These are phyloP conservation scores for Neurospora terricola DNA, from an alignment of 495 filamentous ascomycete species.

Conservation along the genomic window DNA sequence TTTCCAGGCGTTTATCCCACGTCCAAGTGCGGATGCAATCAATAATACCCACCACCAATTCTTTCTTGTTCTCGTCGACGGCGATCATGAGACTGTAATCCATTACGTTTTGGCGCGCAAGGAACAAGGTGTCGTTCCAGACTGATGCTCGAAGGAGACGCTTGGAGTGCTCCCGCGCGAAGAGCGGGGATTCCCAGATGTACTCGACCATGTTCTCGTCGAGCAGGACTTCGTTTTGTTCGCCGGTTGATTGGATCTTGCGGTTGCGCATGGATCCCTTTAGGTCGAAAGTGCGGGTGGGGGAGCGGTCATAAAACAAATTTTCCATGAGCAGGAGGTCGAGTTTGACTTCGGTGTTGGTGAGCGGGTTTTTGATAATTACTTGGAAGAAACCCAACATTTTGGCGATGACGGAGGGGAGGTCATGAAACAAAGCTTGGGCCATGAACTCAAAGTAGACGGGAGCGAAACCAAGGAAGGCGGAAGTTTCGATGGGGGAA, in stretches of 20 bases:
- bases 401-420: constrained; percentile 95
- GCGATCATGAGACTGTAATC: constrained; percentile 98
- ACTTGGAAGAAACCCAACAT: constrained; percentile 99
- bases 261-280: constrained; percentile 98
- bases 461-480: constrained; percentile 89
- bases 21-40: constrained; percentile 98
- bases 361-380: constrained; percentile 87
- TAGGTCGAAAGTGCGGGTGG: constrained; percentile 90
- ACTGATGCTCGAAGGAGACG: constrained; percentile 77
- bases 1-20: constrained; percentile 98
- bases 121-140: constrained; percentile 94
- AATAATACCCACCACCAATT: constrained; percentile 94
- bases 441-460: constrained; percentile 97
- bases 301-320: constrained; percentile 89
- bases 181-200: constrained; percentile 94
- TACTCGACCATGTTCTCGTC: constrained; percentile 99
- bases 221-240: constrained; percentile 89
- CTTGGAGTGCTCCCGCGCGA: constrained; percentile 87
- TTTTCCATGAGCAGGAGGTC: constrained; percentile 97
- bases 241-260: constrained; percentile 87
- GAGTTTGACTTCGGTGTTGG: constrained; percentile 89
- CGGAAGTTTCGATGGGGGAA: constrained; percentile 79
- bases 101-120: constrained; percentile 92
- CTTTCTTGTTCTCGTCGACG: constrained; percentile 78
- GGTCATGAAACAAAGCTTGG: constrained; percentile 87